Evolutionary conservation across 2,329 filamentous ascomycete species (phyloP).

Genomic region (Periconia sp.): DNA sequence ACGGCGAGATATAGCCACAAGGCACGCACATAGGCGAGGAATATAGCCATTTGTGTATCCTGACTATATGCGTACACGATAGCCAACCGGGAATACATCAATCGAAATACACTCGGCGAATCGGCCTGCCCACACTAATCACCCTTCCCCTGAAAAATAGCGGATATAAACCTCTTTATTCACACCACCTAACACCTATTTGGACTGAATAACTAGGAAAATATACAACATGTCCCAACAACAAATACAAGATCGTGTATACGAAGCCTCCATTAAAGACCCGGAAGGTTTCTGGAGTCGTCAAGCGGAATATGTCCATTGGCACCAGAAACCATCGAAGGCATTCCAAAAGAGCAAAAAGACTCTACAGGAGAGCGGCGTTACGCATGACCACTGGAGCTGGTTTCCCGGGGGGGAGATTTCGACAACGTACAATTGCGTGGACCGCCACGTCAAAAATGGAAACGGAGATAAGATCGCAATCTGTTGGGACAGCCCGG

Average conservation of each 20-base stretch:
- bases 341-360: constrained; percentile 68
- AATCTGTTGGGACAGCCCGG: constrained; percentile 87
- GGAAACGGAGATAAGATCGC: constrained; percentile 75
- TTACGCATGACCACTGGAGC: constrained; percentile 77
- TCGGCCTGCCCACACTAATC: too few species aligned
- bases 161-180: too few species aligned
- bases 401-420: constrained; percentile 93
- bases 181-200: too few species aligned
- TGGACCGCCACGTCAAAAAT: constrained; percentile 84
- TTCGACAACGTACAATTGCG: constrained; percentile 88
- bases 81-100: too few species aligned
- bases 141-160: too few species aligned
- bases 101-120: too few species aligned
- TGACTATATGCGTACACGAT: too few species aligned
- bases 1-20: too few species aligned
- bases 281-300: constrained; percentile 76
- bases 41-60: too few species aligned
- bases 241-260: constrained; percentile 57
- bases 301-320: constrained; percentile 77
- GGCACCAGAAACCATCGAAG: constrained; percentile 76
- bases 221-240: constrained; percentile 3
- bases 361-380: constrained; percentile 64
- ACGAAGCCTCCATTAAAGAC: constrained; percentile 65
- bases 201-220: too few species aligned
- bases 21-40: too few species aligned